Conservation (phyloP, 169 alveolate genomes). For the Theileria luwenshuni region DNA sequence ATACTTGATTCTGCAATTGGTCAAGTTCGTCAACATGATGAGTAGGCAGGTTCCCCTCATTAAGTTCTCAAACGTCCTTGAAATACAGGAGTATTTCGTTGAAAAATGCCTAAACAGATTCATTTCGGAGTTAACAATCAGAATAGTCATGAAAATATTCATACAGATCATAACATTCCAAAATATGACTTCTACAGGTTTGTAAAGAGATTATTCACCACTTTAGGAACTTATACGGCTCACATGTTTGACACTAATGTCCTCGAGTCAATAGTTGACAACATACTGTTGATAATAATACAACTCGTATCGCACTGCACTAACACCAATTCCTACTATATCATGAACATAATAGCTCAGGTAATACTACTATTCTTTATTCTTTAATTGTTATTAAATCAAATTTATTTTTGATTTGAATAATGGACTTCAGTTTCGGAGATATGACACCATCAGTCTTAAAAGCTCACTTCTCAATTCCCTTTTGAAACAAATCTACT, state of each 20-base stretch:
- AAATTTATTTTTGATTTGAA: no score
- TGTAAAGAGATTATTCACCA: constrained; percentile 30
- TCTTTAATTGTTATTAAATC: not conserved
- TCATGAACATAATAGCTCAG: constrained; percentile 37
- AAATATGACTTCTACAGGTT: constrained; percentile 27
- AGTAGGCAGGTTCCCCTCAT: constrained; percentile 52
- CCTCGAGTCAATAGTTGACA: constrained; percentile 35
- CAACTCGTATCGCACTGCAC: constrained; percentile 20
- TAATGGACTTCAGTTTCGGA: constrained; percentile 19
- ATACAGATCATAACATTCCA: constrained; percentile 42
- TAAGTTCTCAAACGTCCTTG: constrained; percentile 57
- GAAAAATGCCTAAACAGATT: constrained; percentile 52
- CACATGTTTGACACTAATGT: constrained; percentile 32
- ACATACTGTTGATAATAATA: constrained; percentile 26
- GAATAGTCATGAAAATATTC: constrained; percentile 8
- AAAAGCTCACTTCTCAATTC: constrained; percentile 27
- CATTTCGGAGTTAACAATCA: constrained; percentile 19
- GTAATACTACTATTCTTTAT: constrained; percentile 1
- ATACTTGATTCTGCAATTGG: constrained; percentile 25
- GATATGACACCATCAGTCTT: constrained; percentile 23
- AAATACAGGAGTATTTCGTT: constrained; percentile 55
- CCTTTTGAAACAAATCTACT: constrained; percentile 31
- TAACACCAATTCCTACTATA: constrained; percentile 33
- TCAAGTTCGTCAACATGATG: constrained; percentile 14
- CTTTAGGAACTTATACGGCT: constrained; percentile 44